Conservation (phyloP, 768 basidiomycete species). For the Mycena pura region DNA sequence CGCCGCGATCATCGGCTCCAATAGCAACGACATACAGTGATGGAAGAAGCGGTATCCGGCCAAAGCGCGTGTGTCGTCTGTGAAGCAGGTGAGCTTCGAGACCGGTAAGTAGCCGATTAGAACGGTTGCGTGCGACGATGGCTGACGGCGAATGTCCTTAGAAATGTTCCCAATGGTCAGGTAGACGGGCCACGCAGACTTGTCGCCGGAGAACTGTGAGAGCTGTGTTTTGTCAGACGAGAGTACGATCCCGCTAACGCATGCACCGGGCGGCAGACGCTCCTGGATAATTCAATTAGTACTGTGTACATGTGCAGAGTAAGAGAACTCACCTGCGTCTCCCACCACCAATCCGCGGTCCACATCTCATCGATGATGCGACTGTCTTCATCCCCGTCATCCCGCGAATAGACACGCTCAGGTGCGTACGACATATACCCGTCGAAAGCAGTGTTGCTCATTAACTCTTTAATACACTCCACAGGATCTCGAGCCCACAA, state of each 20-base stretch:
- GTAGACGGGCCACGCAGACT: conserved; percentile 32
- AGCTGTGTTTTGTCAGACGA: conserved; percentile 40
- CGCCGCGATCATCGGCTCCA: conserved; percentile 31
- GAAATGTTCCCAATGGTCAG: conserved; percentile 37
- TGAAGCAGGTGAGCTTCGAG: conserved; percentile 36
- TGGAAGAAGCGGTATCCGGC: conserved; percentile 41
- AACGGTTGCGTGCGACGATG: conserved; percentile 32
- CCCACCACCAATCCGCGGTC: conserved; percentile 38
- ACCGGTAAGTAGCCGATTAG: conserved; percentile 44
- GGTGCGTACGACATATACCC: conserved; percentile 33
- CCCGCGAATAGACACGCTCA: conserved; percentile 22
- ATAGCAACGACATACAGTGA: conserved; percentile 27
- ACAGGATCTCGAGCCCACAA: conserved; percentile 20
- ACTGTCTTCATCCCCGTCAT: background rate
- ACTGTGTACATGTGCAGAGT: too few relatives aligned
- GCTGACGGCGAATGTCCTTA: too few relatives aligned
- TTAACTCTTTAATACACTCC: conserved; percentile 28
- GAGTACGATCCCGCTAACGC: conserved; percentile 35
- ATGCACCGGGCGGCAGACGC: conserved; percentile 9
- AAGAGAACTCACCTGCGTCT: conserved; percentile 30
- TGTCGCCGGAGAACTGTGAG: conserved; percentile 33
- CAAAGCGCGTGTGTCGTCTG: conserved; percentile 17
- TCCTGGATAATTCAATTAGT: background rate
- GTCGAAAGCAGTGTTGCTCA: conserved; percentile 24
- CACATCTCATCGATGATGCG: conserved; percentile 33